Percentiles rank a stretch among this genome's conserved stretches.
phyloP scores from a whole-genome alignment of 345 rosid species.

The Gossypium mustelinum region DNA sequence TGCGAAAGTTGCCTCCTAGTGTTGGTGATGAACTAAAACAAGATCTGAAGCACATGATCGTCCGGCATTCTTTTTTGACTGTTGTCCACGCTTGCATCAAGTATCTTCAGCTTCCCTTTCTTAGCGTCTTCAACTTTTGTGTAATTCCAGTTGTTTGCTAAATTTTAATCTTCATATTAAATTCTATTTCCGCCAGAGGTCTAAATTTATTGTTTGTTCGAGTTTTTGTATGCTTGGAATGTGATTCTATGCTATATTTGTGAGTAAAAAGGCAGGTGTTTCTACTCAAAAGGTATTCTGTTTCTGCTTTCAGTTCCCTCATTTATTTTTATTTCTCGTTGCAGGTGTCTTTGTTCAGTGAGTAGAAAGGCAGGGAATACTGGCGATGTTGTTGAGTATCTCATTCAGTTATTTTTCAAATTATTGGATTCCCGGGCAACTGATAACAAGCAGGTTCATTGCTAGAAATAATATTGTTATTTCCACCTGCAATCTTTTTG shows the following conservation, averaged over 20 bases:
- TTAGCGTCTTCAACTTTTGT: neutral
- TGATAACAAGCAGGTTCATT: conserved; percentile 81
- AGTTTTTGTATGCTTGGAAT: conserved; percentile 4
- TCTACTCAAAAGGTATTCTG: neutral
- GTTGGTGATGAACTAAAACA: conserved; percentile 89
- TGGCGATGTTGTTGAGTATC: conserved; percentile 69
- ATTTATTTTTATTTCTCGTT: conserved; percentile 14
- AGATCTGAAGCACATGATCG: conserved; percentile 94
- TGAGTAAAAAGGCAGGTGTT: neutral
- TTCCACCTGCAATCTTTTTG: neutral
- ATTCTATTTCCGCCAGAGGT: neutral
- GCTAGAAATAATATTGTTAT: conserved; percentile 9
- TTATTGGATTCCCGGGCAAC: conserved; percentile 65
- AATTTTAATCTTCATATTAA: neutral
- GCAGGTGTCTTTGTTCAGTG: conserved; percentile 90
- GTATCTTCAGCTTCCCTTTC: conserved; percentile 42
- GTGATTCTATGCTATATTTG: neutral
- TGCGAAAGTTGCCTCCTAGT: conserved; percentile 71
- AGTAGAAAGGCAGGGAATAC: conserved; percentile 72
- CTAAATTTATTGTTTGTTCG: neutral
- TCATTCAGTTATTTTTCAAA: conserved; percentile 82
- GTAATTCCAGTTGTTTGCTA: neutral
- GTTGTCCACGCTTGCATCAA: conserved; percentile 98
- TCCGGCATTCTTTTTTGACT: conserved; percentile 89
- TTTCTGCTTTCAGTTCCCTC: conserved; percentile 9